Evolutionary conservation across 2,329 filamentous ascomycete genomes (phyloP).

Genomic region (Venturia pyrina): DNA sequence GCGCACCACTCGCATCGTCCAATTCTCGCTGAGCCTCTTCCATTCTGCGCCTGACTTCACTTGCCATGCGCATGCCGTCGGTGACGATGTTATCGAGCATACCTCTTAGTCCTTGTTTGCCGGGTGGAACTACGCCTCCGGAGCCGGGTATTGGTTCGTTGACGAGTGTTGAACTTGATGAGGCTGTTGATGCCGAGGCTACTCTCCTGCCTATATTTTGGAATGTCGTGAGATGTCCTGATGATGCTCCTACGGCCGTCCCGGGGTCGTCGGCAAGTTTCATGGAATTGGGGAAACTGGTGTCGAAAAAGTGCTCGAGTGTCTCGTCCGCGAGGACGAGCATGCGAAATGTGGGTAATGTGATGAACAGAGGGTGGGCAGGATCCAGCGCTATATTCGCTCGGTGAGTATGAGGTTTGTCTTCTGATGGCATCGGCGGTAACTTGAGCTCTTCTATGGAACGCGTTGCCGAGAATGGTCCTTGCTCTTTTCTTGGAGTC

Average conservation of each 20-base stretch:
- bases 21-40: slow-evolving; percentile 90
- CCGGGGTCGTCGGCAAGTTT: slow-evolving; percentile 61
- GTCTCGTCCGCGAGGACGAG: slow-evolving; percentile 93
- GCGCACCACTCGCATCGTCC: slow-evolving; percentile 44
- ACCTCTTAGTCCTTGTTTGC: slow-evolving; percentile 66
- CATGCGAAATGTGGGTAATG: slow-evolving; percentile 96
- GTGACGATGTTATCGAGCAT: slow-evolving; percentile 96
- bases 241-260: slow-evolving; percentile 38
- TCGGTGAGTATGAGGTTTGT: slow-evolving; percentile 58
- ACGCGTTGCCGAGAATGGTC: slow-evolving; percentile 18
- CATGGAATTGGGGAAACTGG: slow-evolving; percentile 88
- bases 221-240: slow-evolving; percentile 75
- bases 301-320: slow-evolving; percentile 94
- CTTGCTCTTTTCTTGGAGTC: slow-evolving; percentile 16
- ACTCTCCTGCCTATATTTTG: slow-evolving; percentile 45
- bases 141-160: slow-evolving; percentile 19
- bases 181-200: slow-evolving; percentile 33
- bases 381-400: slow-evolving; percentile 90
- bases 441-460: slow-evolving; percentile 19
- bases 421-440: slow-evolving; percentile 24
- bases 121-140: slow-evolving; percentile 29
- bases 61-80: slow-evolving; percentile 91
- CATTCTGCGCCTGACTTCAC: slow-evolving; percentile 83
- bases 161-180: slow-evolving; percentile 19
- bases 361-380: slow-evolving; percentile 87